Percentiles rank a stretch among this genome's conserved stretches.
phyloP scores from a whole-genome alignment of 2,329 filamentous ascomycete species.

The Sporothrix dimorphospora region DNA sequence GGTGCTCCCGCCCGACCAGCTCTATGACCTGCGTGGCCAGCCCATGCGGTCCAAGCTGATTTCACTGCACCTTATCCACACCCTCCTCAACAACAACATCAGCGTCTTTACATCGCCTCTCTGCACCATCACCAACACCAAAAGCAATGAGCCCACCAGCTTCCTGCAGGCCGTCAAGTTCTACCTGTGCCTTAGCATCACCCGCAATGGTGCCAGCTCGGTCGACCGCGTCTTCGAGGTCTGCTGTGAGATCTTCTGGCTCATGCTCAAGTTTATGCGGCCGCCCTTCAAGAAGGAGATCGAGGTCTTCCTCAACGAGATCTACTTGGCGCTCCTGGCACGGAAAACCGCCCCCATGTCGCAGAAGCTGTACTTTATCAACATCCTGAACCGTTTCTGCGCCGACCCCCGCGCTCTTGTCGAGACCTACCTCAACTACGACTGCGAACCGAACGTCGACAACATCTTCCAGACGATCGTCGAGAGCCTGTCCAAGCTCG shows the following conservation, averaged over 20 bases:
- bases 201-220: slow-evolving; percentile 91
- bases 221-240: slow-evolving; percentile 93
- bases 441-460: slow-evolving; percentile 92
- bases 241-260: slow-evolving; percentile 95
- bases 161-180: slow-evolving; percentile 96
- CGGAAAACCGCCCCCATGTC: slow-evolving; percentile 82
- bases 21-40: slow-evolving; percentile 89
- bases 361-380: slow-evolving; percentile 91
- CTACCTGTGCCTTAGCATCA: slow-evolving; percentile 92
- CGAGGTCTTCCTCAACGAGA: slow-evolving; percentile 96
- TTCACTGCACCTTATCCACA: slow-evolving; percentile 93
- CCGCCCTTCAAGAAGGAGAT: slow-evolving; percentile 98
- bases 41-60: slow-evolving; percentile 97
- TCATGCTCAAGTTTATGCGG: slow-evolving; percentile 92
- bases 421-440: slow-evolving; percentile 96
- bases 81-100: slow-evolving; percentile 91
- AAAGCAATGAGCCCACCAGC: slow-evolving; percentile 81
- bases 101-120: slow-evolving; percentile 87
- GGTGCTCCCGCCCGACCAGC: slow-evolving; percentile 82
- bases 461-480: slow-evolving; percentile 97
- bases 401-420: slow-evolving; percentile 86
- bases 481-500: slow-evolving; percentile 88
- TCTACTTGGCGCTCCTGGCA: slow-evolving; percentile 90
- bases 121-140: slow-evolving; percentile 90
- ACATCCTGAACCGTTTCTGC: slow-evolving; percentile 80